A percentile compares a stretch with the other conserved stretches of the same genome.
These are phyloP conservation scores for Diaporthe citriasiana DNA, from an alignment of 2,329 filamentous ascomycete genomes.

Conservation along the genomic window DNA sequence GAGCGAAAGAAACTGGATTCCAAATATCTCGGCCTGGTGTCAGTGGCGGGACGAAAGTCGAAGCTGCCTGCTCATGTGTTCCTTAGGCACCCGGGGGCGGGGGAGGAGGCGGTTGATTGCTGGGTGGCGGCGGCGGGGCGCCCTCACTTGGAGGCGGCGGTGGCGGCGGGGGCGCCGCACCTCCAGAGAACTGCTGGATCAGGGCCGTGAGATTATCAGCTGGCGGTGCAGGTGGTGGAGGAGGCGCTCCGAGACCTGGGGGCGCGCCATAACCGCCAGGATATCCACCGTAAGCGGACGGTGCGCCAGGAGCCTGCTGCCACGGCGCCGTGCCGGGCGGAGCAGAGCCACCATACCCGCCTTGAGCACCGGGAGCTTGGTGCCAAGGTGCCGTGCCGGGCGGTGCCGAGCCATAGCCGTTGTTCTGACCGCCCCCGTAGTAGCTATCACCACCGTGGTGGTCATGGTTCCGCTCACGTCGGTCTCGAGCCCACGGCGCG, in stretches of 20 bases:
- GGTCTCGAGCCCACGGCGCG: constrained; percentile 75
- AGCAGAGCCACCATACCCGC: constrained; percentile 48
- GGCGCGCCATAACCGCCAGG: constrained; percentile 53
- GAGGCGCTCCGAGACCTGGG: constrained; percentile 58
- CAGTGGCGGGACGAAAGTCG: constrained; percentile 43
- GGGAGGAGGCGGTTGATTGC: constrained; percentile 54
- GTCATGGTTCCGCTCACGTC: constrained; percentile 63
- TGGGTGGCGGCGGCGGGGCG: constrained; percentile 54
- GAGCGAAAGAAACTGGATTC: constrained; percentile 25
- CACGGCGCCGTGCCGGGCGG: constrained; percentile 66
- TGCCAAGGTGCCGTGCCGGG: constrained; percentile 71
- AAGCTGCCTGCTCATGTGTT: constrained; percentile 21
- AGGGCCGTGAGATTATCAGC: constrained; percentile 72
- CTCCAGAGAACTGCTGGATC: constrained; percentile 71
- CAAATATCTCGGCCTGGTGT: constrained; percentile 43
- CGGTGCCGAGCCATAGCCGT: constrained; percentile 49
- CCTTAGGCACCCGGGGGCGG: constrained; percentile 49
- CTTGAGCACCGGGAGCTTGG: constrained; percentile 63
- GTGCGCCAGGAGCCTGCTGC: constrained; percentile 58
- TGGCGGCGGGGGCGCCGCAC: constrained; percentile 46
- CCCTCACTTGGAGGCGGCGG: constrained; percentile 50
- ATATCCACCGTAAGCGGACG: constrained; percentile 68
- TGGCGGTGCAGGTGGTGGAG: constrained; percentile 67
- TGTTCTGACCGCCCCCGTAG: constrained; percentile 59
- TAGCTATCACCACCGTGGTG: constrained; percentile 60